A percentile compares a stretch with the other conserved stretches of the same genome.
Conservation (phyloP, 306 rosid species). For the Hippophae rhamnoides region DNA sequence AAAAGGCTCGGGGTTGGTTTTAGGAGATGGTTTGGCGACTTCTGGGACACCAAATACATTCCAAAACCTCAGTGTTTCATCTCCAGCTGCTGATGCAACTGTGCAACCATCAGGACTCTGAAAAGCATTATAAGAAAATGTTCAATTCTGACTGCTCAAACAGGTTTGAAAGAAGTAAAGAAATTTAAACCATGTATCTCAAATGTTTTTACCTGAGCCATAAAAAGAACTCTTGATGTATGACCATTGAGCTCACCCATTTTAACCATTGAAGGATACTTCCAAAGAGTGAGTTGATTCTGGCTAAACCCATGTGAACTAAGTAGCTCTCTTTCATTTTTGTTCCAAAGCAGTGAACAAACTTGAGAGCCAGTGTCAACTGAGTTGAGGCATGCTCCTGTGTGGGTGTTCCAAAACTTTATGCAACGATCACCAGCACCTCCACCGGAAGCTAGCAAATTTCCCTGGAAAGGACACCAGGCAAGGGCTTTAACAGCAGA, state of each 20-base stretch:
- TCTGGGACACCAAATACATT: slow-evolving; percentile 42
- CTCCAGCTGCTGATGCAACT: slow-evolving; percentile 41
- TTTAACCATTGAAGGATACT: slow-evolving; percentile 78
- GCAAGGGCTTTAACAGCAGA: slow-evolving; percentile 78
- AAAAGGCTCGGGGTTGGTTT: slow-evolving; percentile 32
- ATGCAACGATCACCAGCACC: slow-evolving; percentile 62
- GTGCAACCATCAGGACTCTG: slow-evolving; percentile 52
- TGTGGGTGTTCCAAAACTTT: slow-evolving; percentile 75
- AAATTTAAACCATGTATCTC: no score
- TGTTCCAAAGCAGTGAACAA: slow-evolving; percentile 65
- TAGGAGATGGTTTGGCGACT: slow-evolving; percentile 34
- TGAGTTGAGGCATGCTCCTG: slow-evolving; percentile 68
- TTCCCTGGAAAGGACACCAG: slow-evolving; percentile 83
- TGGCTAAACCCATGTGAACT: slow-evolving; percentile 76
- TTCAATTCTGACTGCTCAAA: no score
- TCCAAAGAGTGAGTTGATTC: slow-evolving; percentile 79
- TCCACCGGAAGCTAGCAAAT: slow-evolving; percentile 61
- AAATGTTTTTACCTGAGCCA: slow-evolving; percentile 33
- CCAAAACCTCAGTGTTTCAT: slow-evolving; percentile 40
- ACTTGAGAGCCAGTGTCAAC: slow-evolving; percentile 70
- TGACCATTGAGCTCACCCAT: slow-evolving; percentile 74
- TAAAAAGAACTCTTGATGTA: slow-evolving; percentile 64
- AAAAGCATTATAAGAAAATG: background rate
- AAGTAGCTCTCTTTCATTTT: slow-evolving; percentile 81
- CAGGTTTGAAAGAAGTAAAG: no score